These are phyloP conservation scores for Avicennia marina DNA, from an alignment of 257 asterid species.

Conservation along the genomic window DNA sequence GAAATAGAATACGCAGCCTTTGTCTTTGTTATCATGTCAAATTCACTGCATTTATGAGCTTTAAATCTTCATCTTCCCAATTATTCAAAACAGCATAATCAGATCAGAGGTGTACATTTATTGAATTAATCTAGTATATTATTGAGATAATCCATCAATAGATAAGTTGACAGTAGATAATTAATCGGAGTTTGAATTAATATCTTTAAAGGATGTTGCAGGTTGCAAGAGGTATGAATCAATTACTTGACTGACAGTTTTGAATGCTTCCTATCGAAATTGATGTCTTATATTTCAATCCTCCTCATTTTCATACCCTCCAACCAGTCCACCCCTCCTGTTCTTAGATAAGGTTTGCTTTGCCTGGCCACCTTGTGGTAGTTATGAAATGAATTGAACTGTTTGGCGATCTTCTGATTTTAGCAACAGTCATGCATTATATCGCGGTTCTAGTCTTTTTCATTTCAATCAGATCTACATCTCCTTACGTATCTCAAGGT, in stretches of 20 bases:
- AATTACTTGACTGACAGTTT: not conserved
- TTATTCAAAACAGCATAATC: not conserved
- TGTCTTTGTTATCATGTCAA: not conserved
- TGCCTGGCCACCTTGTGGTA: not conserved
- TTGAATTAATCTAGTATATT: too few species aligned
- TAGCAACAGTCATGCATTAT: too few species aligned
- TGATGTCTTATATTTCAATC: not conserved
- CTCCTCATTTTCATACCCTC: not conserved
- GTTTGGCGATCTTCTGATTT: not conserved
- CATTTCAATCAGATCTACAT: too few species aligned
- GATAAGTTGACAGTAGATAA: too few species aligned
- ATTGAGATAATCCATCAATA: too few species aligned
- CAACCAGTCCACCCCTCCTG: not conserved
- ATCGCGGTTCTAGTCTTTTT: too few species aligned
- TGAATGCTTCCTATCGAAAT: not conserved
- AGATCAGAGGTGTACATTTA: too few species aligned
- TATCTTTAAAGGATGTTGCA: too few species aligned
- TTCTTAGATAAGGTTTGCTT: not conserved
- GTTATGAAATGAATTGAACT: not conserved
- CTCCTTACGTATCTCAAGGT: too few species aligned
- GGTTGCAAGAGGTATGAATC: not conserved
- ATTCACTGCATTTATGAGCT: constrained; percentile 7
- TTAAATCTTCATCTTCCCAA: not conserved
- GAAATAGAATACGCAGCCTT: not conserved
- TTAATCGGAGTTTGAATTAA: too few species aligned